Percentiles rank a stretch among this genome's conserved stretches.
phyloP scores from a whole-genome alignment of 345 rosid species.

The Clausena lansium region DNA sequence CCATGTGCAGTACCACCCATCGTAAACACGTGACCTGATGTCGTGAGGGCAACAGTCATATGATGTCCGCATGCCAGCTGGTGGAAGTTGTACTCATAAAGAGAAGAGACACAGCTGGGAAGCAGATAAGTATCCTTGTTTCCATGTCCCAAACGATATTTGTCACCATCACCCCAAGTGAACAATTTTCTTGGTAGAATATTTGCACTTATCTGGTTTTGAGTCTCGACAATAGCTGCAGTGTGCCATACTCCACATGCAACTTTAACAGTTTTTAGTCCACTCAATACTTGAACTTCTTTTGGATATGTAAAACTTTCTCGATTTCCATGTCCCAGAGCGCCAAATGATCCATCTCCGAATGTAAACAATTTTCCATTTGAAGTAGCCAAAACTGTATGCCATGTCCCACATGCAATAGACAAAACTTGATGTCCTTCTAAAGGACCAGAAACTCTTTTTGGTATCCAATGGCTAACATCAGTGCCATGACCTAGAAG shows the following conservation, averaged over 20 bases:
- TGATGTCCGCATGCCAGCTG: constrained; percentile 86
- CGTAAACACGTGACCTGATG: constrained; percentile 91
- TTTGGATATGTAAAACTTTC: constrained; percentile 68
- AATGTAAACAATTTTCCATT: constrained; percentile 86
- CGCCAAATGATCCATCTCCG: constrained; percentile 92
- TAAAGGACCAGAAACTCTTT: constrained; percentile 72
- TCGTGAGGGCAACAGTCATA: constrained; percentile 83
- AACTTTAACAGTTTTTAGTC: constrained; percentile 75
- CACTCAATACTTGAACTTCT: constrained; percentile 69
- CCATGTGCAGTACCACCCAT: constrained; percentile 81
- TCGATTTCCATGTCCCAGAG: constrained; percentile 87
- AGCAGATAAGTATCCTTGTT: constrained; percentile 75
- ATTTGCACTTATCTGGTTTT: constrained; percentile 52
- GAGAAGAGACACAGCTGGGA: constrained; percentile 83
- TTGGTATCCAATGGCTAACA: constrained; percentile 91
- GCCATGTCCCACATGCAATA: constrained; percentile 91
- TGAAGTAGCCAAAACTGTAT: constrained; percentile 84
- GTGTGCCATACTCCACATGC: constrained; percentile 99
- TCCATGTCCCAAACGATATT: constrained; percentile 88
- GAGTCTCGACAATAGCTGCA: constrained; percentile 89
- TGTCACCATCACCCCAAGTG: constrained; percentile 98
- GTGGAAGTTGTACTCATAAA: constrained; percentile 88
- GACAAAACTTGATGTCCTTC: constrained; percentile 94
- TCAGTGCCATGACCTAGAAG: constrained; percentile 86
- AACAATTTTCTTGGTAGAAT: constrained; percentile 69